Conservation (phyloP, 148 eudicot genomes). For the Polygonum maritimum region DNA sequence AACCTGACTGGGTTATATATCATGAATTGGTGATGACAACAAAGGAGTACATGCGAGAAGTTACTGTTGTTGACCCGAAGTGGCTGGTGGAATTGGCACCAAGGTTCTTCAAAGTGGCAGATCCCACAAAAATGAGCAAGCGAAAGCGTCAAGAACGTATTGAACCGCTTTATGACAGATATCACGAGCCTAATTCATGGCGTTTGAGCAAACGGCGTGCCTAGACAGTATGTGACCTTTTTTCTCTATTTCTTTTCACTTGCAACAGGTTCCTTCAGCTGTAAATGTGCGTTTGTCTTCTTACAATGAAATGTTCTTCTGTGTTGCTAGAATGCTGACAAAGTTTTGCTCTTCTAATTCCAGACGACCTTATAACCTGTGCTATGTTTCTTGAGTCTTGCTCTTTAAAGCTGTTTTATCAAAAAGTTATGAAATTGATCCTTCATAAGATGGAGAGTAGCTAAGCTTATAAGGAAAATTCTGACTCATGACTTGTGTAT, state of each 20-base stretch:
- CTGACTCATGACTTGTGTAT: background rate
- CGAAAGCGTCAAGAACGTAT: conserved; percentile 94
- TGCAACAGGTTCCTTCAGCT: background rate
- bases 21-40: conserved; percentile 98
- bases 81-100: conserved; percentile 92
- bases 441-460: background rate
- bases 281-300: background rate
- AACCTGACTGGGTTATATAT: conserved; percentile 95
- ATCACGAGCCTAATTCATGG: conserved; percentile 97
- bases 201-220: conserved; percentile 87
- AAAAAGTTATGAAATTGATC: background rate
- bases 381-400: background rate
- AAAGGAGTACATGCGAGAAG: conserved; percentile 97
- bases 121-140: conserved; percentile 89
- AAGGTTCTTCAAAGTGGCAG: conserved; percentile 81
- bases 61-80: conserved; percentile 70
- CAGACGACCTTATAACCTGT: background rate
- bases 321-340: background rate
- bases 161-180: conserved; percentile 91
- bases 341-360: background rate
- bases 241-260: background rate
- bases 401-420: background rate
- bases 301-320: background rate
- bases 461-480: background rate
- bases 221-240: conserved; percentile 8